phyloP scores from a whole-genome alignment of 2,329 filamentous ascomycete genomes.

The Nemania bipapillata region DNA sequence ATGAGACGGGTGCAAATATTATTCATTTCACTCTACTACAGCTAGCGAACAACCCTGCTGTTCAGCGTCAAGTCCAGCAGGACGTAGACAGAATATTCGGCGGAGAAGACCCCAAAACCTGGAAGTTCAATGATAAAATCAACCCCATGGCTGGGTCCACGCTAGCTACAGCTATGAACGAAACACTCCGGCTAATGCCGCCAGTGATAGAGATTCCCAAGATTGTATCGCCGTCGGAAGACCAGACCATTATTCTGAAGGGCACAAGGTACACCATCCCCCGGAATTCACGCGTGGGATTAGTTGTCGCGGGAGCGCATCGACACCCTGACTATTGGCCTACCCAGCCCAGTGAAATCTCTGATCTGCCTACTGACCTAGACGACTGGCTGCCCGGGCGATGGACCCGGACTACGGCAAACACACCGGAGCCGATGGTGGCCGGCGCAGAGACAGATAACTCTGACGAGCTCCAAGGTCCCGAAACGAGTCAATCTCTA shows the following conservation, averaged over 20 bases:
- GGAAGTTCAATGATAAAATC: conserved; percentile 77
- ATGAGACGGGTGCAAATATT: conserved; percentile 82
- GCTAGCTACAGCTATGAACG: conserved; percentile 79
- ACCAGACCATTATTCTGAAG: conserved; percentile 69
- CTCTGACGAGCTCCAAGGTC: conserved; percentile 66
- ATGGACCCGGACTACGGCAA: conserved; percentile 63
- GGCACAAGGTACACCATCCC: conserved; percentile 61
- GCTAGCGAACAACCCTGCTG: conserved; percentile 72
- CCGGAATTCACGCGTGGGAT: conserved; percentile 63
- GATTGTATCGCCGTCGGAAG: conserved; percentile 59
- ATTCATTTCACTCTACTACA: conserved; percentile 77
- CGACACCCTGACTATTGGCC: conserved; percentile 81
- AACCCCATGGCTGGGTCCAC: conserved; percentile 74
- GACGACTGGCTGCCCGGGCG: conserved; percentile 69
- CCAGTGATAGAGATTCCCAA: conserved; percentile 80
- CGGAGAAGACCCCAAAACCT: conserved; percentile 65
- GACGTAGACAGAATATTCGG: conserved; percentile 75
- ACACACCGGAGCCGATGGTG: too few species aligned
- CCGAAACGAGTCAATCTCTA: conserved; percentile 69
- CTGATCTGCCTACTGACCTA: conserved; percentile 54
- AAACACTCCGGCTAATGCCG: conserved; percentile 77
- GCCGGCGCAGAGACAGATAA: too few species aligned
- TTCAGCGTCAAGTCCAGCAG: conserved; percentile 73
- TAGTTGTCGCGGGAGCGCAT: conserved; percentile 68
- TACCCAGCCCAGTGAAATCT: conserved; percentile 55